Evolutionary conservation across 768 basidiomycete genomes (phyloP), one percentile per base, ranked within the genome.

Genomic region (Russula foetens): DNA sequence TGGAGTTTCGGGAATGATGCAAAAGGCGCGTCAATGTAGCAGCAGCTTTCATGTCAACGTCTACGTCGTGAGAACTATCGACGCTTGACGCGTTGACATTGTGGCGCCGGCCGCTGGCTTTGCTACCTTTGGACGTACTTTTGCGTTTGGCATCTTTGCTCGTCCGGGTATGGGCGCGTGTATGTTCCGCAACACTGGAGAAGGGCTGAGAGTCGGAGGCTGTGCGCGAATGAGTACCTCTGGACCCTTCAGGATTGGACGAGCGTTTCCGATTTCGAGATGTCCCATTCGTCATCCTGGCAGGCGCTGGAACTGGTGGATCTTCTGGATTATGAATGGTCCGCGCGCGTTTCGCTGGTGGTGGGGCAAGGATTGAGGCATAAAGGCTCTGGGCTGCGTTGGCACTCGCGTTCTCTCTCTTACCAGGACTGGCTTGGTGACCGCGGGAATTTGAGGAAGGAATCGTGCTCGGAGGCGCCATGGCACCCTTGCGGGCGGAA

Each of bases 41-140:
- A 7, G 89, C 90, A 43, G 89, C 90, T 71, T 90, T 87, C 81
- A 90, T 86, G 70, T 90, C 88, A 52, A 86, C 77, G 66, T 85
- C 85, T 14, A 77, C 80, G 59, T 82, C 81, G 15, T 73, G 74
- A 54, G 79, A 77, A 58, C 75, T 38, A 39, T 50, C 43, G 43
- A 26, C 56, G 19, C 54, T 54, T 33, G 56, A 54, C 19, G 63
- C 63, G 39, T 47, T 56, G 41, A 14, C 53, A 21, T 44, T 33
- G 14, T 44, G 54, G 23, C 24, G 56, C 53, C 59, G 59, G 17
- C 9, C 52, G 24, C 41, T 29, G 8, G 38, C 31, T 50, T 58
- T 64, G 31, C 48, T 41, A 28, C 47, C 48, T 54, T 41, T 59
- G n/a, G 33, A 48, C 7, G 47, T 26, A 11, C 31, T 49, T 54